phyloP scores from a whole-genome alignment of 1,284 basidiomycete genomes.

The Tetrapyrgos nigripes region DNA sequence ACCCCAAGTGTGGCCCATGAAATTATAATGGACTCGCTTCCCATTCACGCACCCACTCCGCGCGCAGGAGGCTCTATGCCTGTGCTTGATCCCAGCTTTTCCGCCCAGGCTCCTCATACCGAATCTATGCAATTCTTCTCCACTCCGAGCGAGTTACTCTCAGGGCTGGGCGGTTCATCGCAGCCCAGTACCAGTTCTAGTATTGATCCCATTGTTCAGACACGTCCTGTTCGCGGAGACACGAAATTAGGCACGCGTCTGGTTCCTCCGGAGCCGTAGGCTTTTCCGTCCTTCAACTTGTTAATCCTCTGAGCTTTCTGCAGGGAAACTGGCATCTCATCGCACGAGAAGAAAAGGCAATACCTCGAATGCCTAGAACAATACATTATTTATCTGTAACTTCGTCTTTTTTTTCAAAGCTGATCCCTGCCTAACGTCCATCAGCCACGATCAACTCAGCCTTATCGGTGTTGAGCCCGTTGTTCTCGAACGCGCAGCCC shows the following conservation, averaged over 20 bases:
- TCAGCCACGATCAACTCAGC: slow-evolving; percentile 62
- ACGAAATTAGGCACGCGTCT: neutral
- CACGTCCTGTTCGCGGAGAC: neutral
- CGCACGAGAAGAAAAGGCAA: slow-evolving; percentile 77
- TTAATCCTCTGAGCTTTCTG: slow-evolving; percentile 3
- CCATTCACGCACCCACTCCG: slow-evolving; percentile 38
- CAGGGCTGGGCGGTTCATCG: slow-evolving; percentile 38
- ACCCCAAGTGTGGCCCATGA: neutral
- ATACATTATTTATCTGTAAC: slow-evolving; percentile 70
- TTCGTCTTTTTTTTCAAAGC: no score
- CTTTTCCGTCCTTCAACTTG: slow-evolving; percentile 15
- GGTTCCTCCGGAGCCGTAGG: slow-evolving; percentile 60
- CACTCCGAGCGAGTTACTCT: slow-evolving; percentile 70
- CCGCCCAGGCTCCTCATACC: neutral
- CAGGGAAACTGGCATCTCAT: slow-evolving; percentile 72
- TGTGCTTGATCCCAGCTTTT: slow-evolving; percentile 2
- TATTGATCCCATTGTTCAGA: neutral
- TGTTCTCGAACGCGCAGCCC: slow-evolving; percentile 59
- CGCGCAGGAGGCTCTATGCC: slow-evolving; percentile 30
- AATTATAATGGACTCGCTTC: slow-evolving; percentile 14
- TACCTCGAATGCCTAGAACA: slow-evolving; percentile 76
- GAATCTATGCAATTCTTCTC: slow-evolving; percentile 49
- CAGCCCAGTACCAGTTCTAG: neutral
- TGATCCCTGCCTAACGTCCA: no score
- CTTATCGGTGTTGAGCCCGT: slow-evolving; percentile 56